phyloP scores from a whole-genome alignment of 2,329 filamentous ascomycete genomes.

The Talaromyces sp. region DNA sequence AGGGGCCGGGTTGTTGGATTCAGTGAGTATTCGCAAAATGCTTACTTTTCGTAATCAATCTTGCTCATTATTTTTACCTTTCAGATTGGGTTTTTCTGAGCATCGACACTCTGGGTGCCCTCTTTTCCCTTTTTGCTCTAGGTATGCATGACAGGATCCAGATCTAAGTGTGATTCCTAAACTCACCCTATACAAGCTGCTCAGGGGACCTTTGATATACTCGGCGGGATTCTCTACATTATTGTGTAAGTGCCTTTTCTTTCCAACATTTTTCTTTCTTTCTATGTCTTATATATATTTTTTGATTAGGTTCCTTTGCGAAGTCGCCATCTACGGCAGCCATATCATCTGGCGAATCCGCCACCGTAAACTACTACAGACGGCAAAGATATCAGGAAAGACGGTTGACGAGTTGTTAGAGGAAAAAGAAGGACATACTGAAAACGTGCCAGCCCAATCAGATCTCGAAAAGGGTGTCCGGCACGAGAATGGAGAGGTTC shows the following conservation, averaged over 20 bases:
- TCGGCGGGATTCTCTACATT: conserved; percentile 58
- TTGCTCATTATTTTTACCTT: background rate
- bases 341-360: conserved; percentile 57
- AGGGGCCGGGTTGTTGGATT: conserved; percentile 58
- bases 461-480: background rate
- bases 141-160: conserved; percentile 33
- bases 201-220: conserved; percentile 56
- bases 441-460: background rate
- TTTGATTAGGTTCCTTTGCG: conserved; percentile 46
- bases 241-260: conserved; percentile 44
- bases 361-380: conserved; percentile 47
- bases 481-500: background rate
- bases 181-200: conserved; percentile 37
- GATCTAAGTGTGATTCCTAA: background rate
- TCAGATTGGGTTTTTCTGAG: conserved; percentile 52
- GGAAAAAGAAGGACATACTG: background rate
- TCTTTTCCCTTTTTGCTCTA: conserved; percentile 60
- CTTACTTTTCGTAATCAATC: background rate
- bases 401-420: conserved; percentile 52
- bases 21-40: conserved; percentile 33
- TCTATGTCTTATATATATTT: background rate
- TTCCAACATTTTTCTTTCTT: background rate
- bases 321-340: conserved; percentile 55
- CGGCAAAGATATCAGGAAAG: conserved; percentile 48
- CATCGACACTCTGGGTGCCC: conserved; percentile 57